These are phyloP conservation scores for Candida tibetensis DNA, from an alignment of 805 yeast genomes.

Conservation along the genomic window DNA sequence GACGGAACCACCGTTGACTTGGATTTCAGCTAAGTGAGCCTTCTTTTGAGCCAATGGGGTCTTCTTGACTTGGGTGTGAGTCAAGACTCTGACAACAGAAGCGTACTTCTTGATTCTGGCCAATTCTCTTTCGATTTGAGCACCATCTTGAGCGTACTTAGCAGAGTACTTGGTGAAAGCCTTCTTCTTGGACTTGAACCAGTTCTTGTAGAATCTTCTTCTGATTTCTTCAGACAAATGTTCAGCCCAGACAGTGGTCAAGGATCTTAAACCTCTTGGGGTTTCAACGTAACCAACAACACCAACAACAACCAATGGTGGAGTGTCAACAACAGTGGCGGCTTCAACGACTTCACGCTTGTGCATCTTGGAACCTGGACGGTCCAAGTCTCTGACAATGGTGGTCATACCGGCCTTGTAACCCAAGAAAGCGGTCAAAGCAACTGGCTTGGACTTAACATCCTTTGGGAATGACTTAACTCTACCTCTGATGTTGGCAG, in stretches of 20 bases:
- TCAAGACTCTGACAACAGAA: constrained; percentile 97
- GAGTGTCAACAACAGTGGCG: constrained; percentile 98
- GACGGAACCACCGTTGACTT: constrained; percentile 98
- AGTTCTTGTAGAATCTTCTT: constrained; percentile 99
- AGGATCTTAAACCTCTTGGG: constrained; percentile 99
- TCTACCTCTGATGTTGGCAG: constrained; percentile 97
- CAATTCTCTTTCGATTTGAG: constrained; percentile 89
- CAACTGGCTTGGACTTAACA: constrained; percentile 95
- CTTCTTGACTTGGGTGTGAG: constrained; percentile 99
- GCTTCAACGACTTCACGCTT: constrained; percentile 99
- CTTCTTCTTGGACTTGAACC: constrained; percentile 99
- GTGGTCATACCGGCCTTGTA: constrained; percentile 99
- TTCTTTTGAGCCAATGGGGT: constrained; percentile 99
- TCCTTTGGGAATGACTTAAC: constrained; percentile 99
- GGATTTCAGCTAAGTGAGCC: constrained; percentile 99
- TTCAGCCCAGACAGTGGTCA: constrained; percentile 99
- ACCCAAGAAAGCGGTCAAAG: constrained; percentile 99
- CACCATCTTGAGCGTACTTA: constrained; percentile 91
- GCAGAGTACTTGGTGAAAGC: constrained; percentile 99
- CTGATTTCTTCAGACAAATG: constrained; percentile 98
- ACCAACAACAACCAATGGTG: constrained; percentile 98
- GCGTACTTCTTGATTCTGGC: constrained; percentile 99
- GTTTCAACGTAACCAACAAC: constrained; percentile 99
- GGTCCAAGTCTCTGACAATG: constrained; percentile 99
- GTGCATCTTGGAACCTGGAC: constrained; percentile 99